Percentiles rank a stretch among this genome's conserved stretches.
Evolutionary conservation across 345 rosid species (phyloP).

Genomic region (Hibiscus mutabilis): DNA sequence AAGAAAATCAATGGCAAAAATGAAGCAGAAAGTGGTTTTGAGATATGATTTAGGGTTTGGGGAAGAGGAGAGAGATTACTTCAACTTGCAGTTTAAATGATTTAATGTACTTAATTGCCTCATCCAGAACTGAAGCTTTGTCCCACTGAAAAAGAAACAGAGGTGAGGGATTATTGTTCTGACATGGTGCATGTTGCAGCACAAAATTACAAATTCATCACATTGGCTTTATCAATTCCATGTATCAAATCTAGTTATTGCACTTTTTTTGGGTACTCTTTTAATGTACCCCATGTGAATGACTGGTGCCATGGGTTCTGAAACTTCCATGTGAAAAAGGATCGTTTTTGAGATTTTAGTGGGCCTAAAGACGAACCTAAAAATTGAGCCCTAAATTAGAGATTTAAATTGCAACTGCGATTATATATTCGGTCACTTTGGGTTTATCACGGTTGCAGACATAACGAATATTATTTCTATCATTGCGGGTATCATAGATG

Average conservation of each 20-base stretch:
- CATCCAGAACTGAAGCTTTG: slow-evolving; percentile 1
- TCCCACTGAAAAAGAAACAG: neutral
- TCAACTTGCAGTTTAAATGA: neutral
- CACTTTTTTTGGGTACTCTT: neutral
- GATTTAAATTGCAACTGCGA: too few relatives aligned
- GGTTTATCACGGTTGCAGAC: too few relatives aligned
- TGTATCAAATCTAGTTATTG: neutral
- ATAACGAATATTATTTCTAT: too few relatives aligned
- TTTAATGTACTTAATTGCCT: neutral
- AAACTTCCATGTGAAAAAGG: neutral
- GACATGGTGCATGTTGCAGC: neutral
- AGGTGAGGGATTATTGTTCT: neutral
- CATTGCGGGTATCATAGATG: too few relatives aligned
- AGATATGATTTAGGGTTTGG: neutral
- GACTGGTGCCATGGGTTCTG: neutral
- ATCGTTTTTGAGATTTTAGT: too few relatives aligned
- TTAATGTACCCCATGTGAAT: neutral
- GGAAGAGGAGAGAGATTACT: neutral
- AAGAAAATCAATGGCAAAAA: neutral
- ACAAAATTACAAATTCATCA: neutral
- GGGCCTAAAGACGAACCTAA: too few relatives aligned
- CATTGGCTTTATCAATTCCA: neutral
- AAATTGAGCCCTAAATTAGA: too few relatives aligned
- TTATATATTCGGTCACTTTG: too few relatives aligned
- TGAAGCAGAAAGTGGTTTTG: neutral